Evolutionary conservation across 768 basidiomycete genomes (phyloP).

Genomic region (Rhodotorula taiwanensis): DNA sequence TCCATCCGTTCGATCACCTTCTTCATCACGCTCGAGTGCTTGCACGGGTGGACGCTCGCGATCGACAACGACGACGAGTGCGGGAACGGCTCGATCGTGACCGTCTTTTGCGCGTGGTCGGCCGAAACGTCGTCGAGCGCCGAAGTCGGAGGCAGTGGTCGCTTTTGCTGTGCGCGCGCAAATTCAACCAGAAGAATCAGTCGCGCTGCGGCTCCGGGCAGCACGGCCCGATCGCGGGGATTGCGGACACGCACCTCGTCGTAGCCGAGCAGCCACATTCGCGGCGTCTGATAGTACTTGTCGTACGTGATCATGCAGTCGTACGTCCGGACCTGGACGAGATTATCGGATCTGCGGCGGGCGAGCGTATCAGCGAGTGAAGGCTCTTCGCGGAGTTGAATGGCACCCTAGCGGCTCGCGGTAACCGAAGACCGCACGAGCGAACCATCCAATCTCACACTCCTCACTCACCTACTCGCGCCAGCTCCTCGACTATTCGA

Average conservation of each 20-base stretch:
- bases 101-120: slow-evolving; percentile 96
- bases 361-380: slow-evolving; percentile 9
- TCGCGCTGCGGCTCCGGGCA: too few species aligned
- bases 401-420: too few species aligned
- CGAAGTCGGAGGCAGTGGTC: slow-evolving; percentile 75
- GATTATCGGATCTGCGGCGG: slow-evolving; percentile 32
- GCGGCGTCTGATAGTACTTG: slow-evolving; percentile 98
- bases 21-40: slow-evolving; percentile 98
- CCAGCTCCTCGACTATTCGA: too few species aligned
- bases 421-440: too few species aligned
- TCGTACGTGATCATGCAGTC: slow-evolving; percentile 99
- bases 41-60: slow-evolving; percentile 96
- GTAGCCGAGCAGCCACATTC: slow-evolving; percentile 95
- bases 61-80: slow-evolving; percentile 71
- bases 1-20: slow-evolving; percentile 99
- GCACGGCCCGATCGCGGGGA: neutral
- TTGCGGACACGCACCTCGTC: slow-evolving; percentile 63
- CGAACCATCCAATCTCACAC: too few species aligned
- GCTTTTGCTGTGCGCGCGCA: slow-evolving; percentile 59
- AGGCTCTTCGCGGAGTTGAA: too few species aligned
- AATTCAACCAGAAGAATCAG: too few species aligned
- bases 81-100: slow-evolving; percentile 97
- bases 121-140: slow-evolving; percentile 96
- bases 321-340: slow-evolving; percentile 93
- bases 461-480: neutral